A percentile compares a stretch with the other conserved stretches of the same genome.
phyloP scores from a whole-genome alignment of 768 basidiomycete species.

The Tulasnella sp. region DNA sequence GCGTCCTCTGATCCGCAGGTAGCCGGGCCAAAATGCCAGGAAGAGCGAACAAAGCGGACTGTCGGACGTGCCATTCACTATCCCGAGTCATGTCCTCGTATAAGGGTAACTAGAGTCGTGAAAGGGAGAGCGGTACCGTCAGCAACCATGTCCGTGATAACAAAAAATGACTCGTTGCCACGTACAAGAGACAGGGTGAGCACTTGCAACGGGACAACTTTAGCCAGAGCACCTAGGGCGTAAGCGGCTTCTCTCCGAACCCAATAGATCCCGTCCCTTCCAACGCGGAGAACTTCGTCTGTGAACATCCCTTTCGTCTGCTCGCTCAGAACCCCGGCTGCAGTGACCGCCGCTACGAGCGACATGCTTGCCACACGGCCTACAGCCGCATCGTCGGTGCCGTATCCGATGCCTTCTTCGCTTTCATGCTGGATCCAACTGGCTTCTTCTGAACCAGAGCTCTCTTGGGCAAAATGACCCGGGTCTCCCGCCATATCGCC shows the following conservation, averaged over 20 bases:
- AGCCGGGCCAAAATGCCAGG: conserved; percentile 68
- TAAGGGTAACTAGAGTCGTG: conserved; percentile 50
- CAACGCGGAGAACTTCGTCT: conserved; percentile 57
- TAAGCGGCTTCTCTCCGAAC: conserved; percentile 78
- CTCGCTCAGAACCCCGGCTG: conserved; percentile 44
- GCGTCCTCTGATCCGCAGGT: conserved; percentile 40
- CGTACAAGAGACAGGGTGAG: conserved; percentile 51
- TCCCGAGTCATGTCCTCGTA: conserved; percentile 62
- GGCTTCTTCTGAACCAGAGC: no score
- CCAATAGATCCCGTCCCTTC: conserved; percentile 55
- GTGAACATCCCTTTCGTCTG: conserved; percentile 51
- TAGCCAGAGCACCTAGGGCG: conserved; percentile 78
- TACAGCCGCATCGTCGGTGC: conserved; percentile 61
- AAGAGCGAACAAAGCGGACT: conserved; percentile 75
- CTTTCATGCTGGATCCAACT: not conserved
- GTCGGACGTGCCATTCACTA: conserved; percentile 66
- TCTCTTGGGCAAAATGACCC: no score
- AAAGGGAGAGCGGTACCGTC: not conserved
- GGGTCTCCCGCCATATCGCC: no score
- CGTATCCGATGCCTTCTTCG: conserved; percentile 22
- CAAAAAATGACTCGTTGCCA: no score
- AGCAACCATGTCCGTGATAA: not conserved
- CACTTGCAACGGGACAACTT: conserved; percentile 67
- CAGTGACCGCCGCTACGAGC: conserved; percentile 75
- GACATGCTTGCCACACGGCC: conserved; percentile 89